Base-by-base conservation (phyloP, 176 grass and related monocot genomes). In the Tillandsia fasciculata region DNA sequence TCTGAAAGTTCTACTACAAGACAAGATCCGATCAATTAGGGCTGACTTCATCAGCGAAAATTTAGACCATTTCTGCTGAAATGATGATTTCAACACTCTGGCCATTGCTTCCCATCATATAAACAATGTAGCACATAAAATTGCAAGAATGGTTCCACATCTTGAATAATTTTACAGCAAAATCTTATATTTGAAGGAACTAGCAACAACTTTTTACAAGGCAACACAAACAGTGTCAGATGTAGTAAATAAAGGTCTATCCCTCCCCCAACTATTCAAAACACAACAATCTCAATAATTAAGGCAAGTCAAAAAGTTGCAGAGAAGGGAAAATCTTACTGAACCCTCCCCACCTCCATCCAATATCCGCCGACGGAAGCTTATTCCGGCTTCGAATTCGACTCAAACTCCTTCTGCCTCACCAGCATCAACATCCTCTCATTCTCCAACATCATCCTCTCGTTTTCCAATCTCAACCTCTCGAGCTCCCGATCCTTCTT, bases 401-500 rank as follows among this genome's bases (percentile, higher is more conserved):
- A 53, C 42, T 77, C 75, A 65, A 69, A 48, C 53, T 68, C 65
- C 75, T 63, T 61, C 52, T 63, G 65, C 52, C 66, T 77, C 42
- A 69, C 66, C 7, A 59, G 65, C 12, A 77, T 69, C 53, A 10
- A 11, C 66, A 77, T 69, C 12, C 13, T 65, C 33, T 77, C 75
- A 12, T 77, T 77, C 66, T 77, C 75, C 29, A 77, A 47, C 53
- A 12, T 77, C 66, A 77, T 49, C 18, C 75, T 77, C 52, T 77
- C 75, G 27, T 77, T 77, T 66, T 69, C 52, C 20, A 77, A 53
- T 13, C 42, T 58, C 53, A 50, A 53, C 53, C 66, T 77, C 65
- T 77, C 75, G 0, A 77, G 65, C 12, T 69, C 75, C 66, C 75
- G 68, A 28, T 77, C 75, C 66, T 77, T 77, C 75, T 77, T 77